Evolutionary conservation across 768 basidiomycete genomes (phyloP).

Genomic region (Leucocoprinus leucothites): DNA sequence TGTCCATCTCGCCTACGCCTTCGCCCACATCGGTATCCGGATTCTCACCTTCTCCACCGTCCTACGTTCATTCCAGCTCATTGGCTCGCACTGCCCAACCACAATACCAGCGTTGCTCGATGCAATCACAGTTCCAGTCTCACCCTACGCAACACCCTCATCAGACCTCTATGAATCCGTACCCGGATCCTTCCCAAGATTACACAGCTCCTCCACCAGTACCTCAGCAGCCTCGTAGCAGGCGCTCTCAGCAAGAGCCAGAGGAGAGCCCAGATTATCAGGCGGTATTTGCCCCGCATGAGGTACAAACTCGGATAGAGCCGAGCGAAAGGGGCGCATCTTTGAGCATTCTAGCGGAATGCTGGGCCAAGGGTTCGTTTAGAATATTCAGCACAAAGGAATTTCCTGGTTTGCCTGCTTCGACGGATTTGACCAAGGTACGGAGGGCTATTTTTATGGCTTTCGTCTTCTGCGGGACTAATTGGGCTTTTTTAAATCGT

Average conservation of each 20-base stretch:
- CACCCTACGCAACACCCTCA: not conserved
- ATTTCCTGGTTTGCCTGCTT: constrained; percentile 64
- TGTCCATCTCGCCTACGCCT: not conserved
- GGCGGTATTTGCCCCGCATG: constrained; percentile 6
- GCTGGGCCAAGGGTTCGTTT: constrained; percentile 55
- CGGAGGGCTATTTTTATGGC: constrained; percentile 4
- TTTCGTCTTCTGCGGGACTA: not conserved
- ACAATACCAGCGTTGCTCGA: not conserved
- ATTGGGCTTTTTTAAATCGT: not conserved
- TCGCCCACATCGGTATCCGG: not conserved
- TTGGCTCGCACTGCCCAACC: not conserved
- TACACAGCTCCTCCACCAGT: constrained; percentile 22
- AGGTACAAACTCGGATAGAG: constrained; percentile 4
- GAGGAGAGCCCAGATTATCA: constrained; percentile 3
- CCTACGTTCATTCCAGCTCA: not conserved
- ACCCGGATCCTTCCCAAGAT: constrained; percentile 5
- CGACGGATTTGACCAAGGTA: constrained; percentile 68
- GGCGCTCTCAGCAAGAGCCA: not conserved
- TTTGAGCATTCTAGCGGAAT: constrained; percentile 55
- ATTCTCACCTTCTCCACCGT: not conserved
- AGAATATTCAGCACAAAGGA: constrained; percentile 70
- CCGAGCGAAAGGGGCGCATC: constrained; percentile 17
- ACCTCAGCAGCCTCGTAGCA: not conserved
- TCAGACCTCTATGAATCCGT: constrained; percentile 2
- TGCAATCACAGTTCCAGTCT: not conserved